A percentile compares a stretch with the other conserved stretches of the same genome.
Evolutionary conservation across 2,329 filamentous ascomycete species (phyloP).

Genomic region (Byssoonygena ceratinophila): DNA sequence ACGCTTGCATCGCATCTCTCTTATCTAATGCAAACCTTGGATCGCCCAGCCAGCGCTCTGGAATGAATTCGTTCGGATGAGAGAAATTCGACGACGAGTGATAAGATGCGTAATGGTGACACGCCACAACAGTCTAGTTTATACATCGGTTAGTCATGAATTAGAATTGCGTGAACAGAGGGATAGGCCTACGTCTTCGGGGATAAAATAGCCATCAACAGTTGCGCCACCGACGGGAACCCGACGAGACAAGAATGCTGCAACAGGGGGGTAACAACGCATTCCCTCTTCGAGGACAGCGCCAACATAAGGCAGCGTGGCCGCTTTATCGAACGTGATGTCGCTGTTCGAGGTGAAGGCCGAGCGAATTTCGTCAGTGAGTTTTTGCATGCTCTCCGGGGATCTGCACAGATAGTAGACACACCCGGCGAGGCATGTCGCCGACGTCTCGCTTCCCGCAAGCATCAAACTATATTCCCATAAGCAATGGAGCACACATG

Average conservation of each 20-base stretch:
- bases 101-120: slow-evolving; percentile 16
- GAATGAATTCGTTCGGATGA: slow-evolving; percentile 18
- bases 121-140: slow-evolving; percentile 12
- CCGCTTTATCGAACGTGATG: slow-evolving; percentile 9
- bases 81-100: slow-evolving; percentile 18
- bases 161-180: background rate
- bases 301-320: slow-evolving; percentile 16
- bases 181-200: slow-evolving; percentile 11
- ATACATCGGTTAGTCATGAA: background rate
- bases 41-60: slow-evolving; percentile 19
- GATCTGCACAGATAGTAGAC: slow-evolving; percentile 29
- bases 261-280: slow-evolving; percentile 20
- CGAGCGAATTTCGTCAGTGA: slow-evolving; percentile 12
- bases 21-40: slow-evolving; percentile 12
- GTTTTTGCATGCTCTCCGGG: slow-evolving; percentile 11
- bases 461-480: slow-evolving; percentile 22
- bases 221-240: slow-evolving; percentile 10
- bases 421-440: slow-evolving; percentile 32
- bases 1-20: slow-evolving; percentile 16
- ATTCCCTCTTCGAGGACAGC: slow-evolving; percentile 21
- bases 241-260: slow-evolving; percentile 14
- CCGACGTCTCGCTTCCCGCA: slow-evolving; percentile 39
- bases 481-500: background rate
- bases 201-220: slow-evolving; percentile 18
- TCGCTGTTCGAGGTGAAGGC: slow-evolving; percentile 11